Percentiles rank a stretch among this genome's conserved stretches.
Conservation (phyloP, 2,329 filamentous ascomycete genomes). For the Graphilbum sp. region DNA sequence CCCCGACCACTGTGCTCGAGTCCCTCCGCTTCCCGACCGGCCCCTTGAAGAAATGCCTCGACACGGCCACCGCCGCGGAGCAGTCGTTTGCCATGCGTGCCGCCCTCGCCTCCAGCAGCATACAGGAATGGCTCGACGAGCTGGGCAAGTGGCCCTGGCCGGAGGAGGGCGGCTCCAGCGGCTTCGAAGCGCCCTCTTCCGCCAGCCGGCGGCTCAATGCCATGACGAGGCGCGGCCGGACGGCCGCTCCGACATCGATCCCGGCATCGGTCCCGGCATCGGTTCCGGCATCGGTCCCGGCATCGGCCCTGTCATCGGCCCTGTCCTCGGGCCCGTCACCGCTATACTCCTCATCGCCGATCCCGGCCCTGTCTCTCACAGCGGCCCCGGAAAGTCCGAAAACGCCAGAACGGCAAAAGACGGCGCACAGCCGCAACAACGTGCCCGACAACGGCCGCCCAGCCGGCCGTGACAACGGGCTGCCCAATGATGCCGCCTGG, state of each 20-base stretch:
- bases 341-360: slow-evolving; percentile 1
- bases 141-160: slow-evolving; percentile 45
- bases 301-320: no score
- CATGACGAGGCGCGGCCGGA: not conserved
- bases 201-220: not conserved
- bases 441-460: no score
- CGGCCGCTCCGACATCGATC: no score
- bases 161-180: slow-evolving; percentile 25
- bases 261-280: no score
- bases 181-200: slow-evolving; percentile 32
- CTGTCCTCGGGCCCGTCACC: no score
- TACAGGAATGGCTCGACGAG: slow-evolving; percentile 63
- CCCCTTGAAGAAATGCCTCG: slow-evolving; percentile 40
- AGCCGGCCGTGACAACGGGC: no score
- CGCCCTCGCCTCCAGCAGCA: slow-evolving; percentile 51
- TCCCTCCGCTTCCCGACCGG: slow-evolving; percentile 38
- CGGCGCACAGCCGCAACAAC: no score
- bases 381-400: not conserved
- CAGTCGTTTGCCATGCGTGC: slow-evolving; percentile 56
- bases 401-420: slow-evolving; percentile 6
- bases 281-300: no score
- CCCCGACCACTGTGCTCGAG: slow-evolving; percentile 42
- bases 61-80: slow-evolving; percentile 45
- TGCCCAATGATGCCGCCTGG: no score
- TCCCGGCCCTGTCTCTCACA: not conserved